Percentiles rank a stretch among this genome's conserved stretches.
Conservation (phyloP, 176 grass and related monocot species). For the Oryza brachyantha region DNA sequence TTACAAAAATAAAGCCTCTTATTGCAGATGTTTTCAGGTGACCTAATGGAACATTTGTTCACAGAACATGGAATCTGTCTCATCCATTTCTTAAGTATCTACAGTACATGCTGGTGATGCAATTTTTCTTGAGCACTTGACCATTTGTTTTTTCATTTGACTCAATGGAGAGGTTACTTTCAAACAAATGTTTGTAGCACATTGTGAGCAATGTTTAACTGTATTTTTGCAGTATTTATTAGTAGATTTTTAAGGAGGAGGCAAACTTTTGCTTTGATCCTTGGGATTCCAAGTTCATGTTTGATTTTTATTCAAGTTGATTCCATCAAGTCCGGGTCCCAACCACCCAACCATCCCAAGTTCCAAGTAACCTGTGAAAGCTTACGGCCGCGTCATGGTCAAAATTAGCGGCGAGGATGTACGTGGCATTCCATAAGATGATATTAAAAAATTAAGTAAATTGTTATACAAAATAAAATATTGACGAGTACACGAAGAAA, state of each 20-base stretch:
- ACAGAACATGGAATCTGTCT: background rate
- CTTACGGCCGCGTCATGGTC: background rate
- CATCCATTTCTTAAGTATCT: background rate
- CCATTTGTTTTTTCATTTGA: background rate
- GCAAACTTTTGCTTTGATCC: background rate
- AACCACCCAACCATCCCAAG: background rate
- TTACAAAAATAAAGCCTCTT: background rate
- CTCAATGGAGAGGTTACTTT: background rate
- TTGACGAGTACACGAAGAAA: no score
- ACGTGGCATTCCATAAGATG: no score
- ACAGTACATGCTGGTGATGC: no score
- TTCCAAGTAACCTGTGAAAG: background rate
- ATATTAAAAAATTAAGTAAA: no score
- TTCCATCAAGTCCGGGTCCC: background rate
- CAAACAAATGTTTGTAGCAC: background rate
- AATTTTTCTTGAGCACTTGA: background rate
- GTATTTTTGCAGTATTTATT: no score
- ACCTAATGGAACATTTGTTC: background rate
- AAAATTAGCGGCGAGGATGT: constrained; percentile 22
- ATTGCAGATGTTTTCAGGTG: background rate
- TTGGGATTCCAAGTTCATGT: background rate
- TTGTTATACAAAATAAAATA: no score
- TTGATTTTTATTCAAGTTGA: background rate
- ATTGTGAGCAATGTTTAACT: background rate
- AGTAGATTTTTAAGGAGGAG: background rate